phyloP scores from a whole-genome alignment of 2,329 filamentous ascomycete genomes.

The Talaromyces sp. region DNA sequence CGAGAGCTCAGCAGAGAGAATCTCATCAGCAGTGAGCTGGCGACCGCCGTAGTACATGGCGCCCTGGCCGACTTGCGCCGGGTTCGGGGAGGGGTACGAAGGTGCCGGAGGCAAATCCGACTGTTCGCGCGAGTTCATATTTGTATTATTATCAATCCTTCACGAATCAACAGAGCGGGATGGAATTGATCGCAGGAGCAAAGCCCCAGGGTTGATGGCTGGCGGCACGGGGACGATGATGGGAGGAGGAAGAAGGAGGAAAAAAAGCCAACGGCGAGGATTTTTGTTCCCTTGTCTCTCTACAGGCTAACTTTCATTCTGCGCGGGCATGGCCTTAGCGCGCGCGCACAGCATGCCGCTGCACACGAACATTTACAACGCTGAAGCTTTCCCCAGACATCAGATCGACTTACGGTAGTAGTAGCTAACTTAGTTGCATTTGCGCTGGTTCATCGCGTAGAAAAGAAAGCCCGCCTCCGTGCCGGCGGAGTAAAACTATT shows the following conservation, averaged over 20 bases:
- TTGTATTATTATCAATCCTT: slow-evolving; percentile 1
- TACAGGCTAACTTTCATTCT: slow-evolving; percentile 25
- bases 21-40: slow-evolving; percentile 43
- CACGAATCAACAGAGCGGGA: slow-evolving; percentile 12
- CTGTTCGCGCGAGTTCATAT: slow-evolving; percentile 39
- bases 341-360: slow-evolving; percentile 8
- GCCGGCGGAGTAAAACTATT: slow-evolving; percentile 10
- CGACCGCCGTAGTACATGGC: slow-evolving; percentile 42
- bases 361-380: slow-evolving; percentile 5
- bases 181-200: slow-evolving; percentile 23
- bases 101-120: slow-evolving; percentile 38
- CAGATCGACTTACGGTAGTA: neutral
- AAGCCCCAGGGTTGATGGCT: slow-evolving; percentile 23
- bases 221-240: slow-evolving; percentile 16
- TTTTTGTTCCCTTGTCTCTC: slow-evolving; percentile 17
- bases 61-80: slow-evolving; percentile 40
- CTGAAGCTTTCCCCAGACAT: slow-evolving; percentile 1
- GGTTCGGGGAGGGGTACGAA: slow-evolving; percentile 42
- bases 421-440: neutral
- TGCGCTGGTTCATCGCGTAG: slow-evolving; percentile 13
- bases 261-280: slow-evolving; percentile 19
- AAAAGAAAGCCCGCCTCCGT: slow-evolving; percentile 14
- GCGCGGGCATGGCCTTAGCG: slow-evolving; percentile 6
- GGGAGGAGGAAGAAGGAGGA: neutral
- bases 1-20: slow-evolving; percentile 44